A percentile compares a stretch with the other conserved stretches of the same genome.
These are phyloP conservation scores for Monosporascus ibericus DNA, from an alignment of 2,329 filamentous ascomycete genomes.

Conservation along the genomic window DNA sequence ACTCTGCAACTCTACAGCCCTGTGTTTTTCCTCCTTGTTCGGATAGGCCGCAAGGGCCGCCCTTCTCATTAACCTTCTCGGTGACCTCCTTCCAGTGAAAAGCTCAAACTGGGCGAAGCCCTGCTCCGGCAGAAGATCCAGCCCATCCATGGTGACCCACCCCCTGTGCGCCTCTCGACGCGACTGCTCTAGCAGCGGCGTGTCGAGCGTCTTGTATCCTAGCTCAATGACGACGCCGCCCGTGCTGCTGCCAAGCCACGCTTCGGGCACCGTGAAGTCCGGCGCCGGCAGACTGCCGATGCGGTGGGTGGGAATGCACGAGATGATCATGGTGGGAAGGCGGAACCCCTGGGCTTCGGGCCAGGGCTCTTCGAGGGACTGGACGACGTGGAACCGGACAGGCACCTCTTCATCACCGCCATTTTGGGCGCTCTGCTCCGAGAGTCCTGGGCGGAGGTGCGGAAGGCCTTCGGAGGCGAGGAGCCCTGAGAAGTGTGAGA, in stretches of 20 bases:
- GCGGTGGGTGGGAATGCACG: slow-evolving; percentile 67
- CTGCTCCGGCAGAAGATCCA: slow-evolving; percentile 72
- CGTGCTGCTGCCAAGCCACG: slow-evolving; percentile 67
- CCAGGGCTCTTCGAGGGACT: slow-evolving; percentile 56
- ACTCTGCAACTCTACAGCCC: no score
- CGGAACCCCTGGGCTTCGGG: slow-evolving; percentile 46
- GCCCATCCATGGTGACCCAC: slow-evolving; percentile 71
- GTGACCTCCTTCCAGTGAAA: slow-evolving; percentile 67
- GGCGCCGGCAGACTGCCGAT: slow-evolving; percentile 59
- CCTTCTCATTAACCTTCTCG: slow-evolving; percentile 63
- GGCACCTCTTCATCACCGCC: slow-evolving; percentile 29
- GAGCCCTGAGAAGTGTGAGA: slow-evolving; percentile 61
- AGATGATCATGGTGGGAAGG: slow-evolving; percentile 67
- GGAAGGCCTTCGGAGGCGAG: slow-evolving; percentile 37
- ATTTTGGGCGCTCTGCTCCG: slow-evolving; percentile 20
- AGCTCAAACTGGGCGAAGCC: slow-evolving; percentile 78
- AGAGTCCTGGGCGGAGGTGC: slow-evolving; percentile 18
- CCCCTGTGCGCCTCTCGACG: slow-evolving; percentile 51
- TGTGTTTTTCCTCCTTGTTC: slow-evolving; percentile 21
- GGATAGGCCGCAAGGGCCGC: slow-evolving; percentile 49
- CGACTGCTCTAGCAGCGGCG: slow-evolving; percentile 64
- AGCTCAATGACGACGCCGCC: slow-evolving; percentile 72
- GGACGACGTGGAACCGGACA: slow-evolving; percentile 51
- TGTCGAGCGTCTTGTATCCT: slow-evolving; percentile 68
- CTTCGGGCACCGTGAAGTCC: slow-evolving; percentile 61